Base-by-base conservation (phyloP, 2,329 filamentous ascomycete species). In the Fonsecaea multimorphosa region DNA sequence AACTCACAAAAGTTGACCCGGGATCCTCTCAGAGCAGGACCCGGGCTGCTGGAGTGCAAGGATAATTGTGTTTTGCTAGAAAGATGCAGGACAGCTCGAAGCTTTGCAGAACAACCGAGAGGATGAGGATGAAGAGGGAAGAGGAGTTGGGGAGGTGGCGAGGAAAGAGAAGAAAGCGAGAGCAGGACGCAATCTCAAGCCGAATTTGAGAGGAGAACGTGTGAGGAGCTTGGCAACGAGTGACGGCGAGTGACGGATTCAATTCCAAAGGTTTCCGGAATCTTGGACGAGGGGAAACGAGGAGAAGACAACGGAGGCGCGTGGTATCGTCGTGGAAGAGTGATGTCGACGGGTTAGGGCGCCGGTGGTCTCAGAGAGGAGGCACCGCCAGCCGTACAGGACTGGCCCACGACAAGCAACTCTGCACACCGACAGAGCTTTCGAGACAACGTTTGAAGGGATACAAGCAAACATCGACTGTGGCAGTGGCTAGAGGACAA, bases 161-260 rank as follows among this genome's bases (percentile, higher is more conserved):
- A 40, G 36, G 31, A 32, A n/a, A 16, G 14, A 49, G 19, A 55
- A 38, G 51, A 31, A 56, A 19, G 44, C 11, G 52, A 62, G 31
- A 7, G 2, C n/a, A 38, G 59, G 36, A 22, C 22, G 27, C 12
- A 51, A 52, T 14, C 31, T 46, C 38, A 61, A 22, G 46, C 16
- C 12, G 19, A 40, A 53, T 53, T 52, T 40, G 31, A 61, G 19
- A 6, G 9, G 11, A 27, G 31, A 34, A 53, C 16, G 11, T 29
- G 29, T 19, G 46, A 56, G 14, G 31, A 24, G n/a, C 51, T 62
- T 62, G 59, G 59, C 59, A 19, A 52, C 12, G 6, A 32, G 14
- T 51, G 56, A 44, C n/a, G n/a, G 38, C 12, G 6, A 32, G 14
- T 51, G 56, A 44, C n/a, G n/a, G 38, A 40, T 14, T 38, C n/a